phyloP scores from a whole-genome alignment of 75 land plant species.

The Pinus taeda region DNA sequence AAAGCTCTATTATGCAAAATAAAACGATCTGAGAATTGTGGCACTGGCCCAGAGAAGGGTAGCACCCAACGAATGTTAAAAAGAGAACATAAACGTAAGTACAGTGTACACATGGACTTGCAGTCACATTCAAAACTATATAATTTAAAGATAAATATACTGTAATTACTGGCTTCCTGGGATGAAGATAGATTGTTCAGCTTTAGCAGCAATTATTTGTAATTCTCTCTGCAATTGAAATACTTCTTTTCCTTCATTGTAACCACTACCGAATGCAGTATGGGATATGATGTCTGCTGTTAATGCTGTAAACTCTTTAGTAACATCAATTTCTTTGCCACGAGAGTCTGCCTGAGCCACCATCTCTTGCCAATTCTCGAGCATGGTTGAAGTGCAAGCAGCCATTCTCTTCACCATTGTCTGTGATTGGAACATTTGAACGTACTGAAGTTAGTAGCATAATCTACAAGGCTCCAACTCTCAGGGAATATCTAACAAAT shows the following conservation, averaged over 20 bases:
- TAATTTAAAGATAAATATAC: neutral
- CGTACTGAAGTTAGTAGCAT: neutral
- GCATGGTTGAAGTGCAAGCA: constrained; percentile 28
- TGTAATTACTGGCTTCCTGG: constrained; percentile 28
- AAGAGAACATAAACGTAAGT: too few relatives aligned
- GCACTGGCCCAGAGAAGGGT: too few relatives aligned
- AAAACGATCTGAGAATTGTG: too few relatives aligned
- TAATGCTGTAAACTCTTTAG: constrained; percentile 22
- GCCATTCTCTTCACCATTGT: constrained; percentile 31
- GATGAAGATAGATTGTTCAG: constrained; percentile 13
- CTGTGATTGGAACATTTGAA: constrained; percentile 7
- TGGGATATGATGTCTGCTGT: constrained; percentile 53
- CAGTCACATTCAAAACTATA: too few relatives aligned
- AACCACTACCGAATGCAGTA: constrained; percentile 55
- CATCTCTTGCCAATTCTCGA: constrained; percentile 27
- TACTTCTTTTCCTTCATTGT: constrained; percentile 31
- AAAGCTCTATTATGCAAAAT: too few relatives aligned
- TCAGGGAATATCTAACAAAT: too few relatives aligned
- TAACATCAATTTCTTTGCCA: constrained; percentile 12
- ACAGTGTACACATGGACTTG: too few relatives aligned
- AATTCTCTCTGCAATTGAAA: constrained; percentile 31
- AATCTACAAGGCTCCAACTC: too few relatives aligned
- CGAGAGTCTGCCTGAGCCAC: neutral
- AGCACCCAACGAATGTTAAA: too few relatives aligned
- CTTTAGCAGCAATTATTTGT: neutral